These are phyloP conservation scores for Gloeostereum incarnatum DNA, from an alignment of 768 basidiomycete genomes.

Conservation along the genomic window DNA sequence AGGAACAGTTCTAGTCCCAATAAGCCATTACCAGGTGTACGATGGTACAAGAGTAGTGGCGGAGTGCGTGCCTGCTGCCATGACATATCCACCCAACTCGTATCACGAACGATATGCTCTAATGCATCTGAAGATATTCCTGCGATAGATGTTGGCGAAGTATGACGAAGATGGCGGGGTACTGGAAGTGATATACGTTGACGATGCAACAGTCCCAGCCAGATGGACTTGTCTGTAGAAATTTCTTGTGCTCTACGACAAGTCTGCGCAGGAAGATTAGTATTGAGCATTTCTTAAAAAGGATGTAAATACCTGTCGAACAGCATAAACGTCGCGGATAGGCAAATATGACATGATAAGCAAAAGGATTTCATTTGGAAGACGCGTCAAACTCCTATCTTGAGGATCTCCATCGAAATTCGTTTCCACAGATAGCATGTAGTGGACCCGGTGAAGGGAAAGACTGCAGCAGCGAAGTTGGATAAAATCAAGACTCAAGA, in stretches of 20 bases:
- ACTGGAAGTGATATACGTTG: conserved; percentile 8
- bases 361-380: conserved; percentile 14
- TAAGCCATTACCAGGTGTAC: conserved; percentile 9
- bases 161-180: conserved; percentile 3
- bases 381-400: too few relatives aligned
- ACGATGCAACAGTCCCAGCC: conserved; percentile 10
- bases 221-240: conserved; percentile 11
- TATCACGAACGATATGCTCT: background rate
- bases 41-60: conserved; percentile 1
- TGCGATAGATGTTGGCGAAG: conserved; percentile 1
- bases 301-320: conserved; percentile 11
- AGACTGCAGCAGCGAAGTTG: too few relatives aligned
- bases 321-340: conserved; percentile 8
- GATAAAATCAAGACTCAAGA: too few relatives aligned
- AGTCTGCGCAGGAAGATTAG: conserved; percentile 7
- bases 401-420: too few relatives aligned
- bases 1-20: conserved; percentile 29
- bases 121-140: conserved; percentile 1
- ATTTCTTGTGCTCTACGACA: conserved; percentile 8
- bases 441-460: too few relatives aligned
- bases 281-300: background rate
- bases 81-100: background rate
- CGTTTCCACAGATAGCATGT: too few relatives aligned
- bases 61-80: conserved; percentile 10
- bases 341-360: conserved; percentile 8